Base-by-base conservation (phyloP, 306 rosid species). In the Nissolia schottii region DNA sequence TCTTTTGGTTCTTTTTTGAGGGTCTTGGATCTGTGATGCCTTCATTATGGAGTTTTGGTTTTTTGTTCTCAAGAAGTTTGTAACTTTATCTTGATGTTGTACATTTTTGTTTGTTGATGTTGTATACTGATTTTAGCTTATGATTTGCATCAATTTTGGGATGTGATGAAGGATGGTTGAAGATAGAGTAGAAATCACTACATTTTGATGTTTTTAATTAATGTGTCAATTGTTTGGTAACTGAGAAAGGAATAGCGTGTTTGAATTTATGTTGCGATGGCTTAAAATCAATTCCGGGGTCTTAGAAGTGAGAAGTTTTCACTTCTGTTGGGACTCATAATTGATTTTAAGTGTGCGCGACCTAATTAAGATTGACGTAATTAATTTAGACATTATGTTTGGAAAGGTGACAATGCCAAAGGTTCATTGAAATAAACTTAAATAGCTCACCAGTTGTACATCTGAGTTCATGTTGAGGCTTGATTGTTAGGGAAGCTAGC, bases 21-120 rank as follows among this genome's bases (percentile, higher is more conserved):
- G 46, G 11, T 34, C 38, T 32, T 7, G 25, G 78, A 73, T 77
- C 79, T 61, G n/a, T 32, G 53, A 27, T 20, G 1, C 51, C 54
- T 6, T 13, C 43, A 18, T 35, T 53, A 11, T 61, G 49, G 20
- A 7, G 15, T 27, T 45, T 45, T 45, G n/a, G 51, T 45, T 45
- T 4, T 37, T 37, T 45, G 6, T 45, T n/a, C 19, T n/a, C 6
- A n/a, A 16, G 15, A 14, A 14, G 15, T 1, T n/a, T n/a, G n/a
- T n/a, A 14, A 15, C 18, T 45, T 45, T 45, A 14, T 45, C 1
- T 43, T 14, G 4, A n/a, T 43, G 43, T 7, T 74, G 62, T 40
- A 14, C 5, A 43, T 45, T n/a, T n/a, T 45, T 14, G 43, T 23
- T 1, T 24, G 31, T 22, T 51, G 27, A 18, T 76, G 12, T 57